Evolutionary conservation across 2,329 filamentous ascomycete genomes (phyloP).

Genomic region (Fusarium drepaniforme): DNA sequence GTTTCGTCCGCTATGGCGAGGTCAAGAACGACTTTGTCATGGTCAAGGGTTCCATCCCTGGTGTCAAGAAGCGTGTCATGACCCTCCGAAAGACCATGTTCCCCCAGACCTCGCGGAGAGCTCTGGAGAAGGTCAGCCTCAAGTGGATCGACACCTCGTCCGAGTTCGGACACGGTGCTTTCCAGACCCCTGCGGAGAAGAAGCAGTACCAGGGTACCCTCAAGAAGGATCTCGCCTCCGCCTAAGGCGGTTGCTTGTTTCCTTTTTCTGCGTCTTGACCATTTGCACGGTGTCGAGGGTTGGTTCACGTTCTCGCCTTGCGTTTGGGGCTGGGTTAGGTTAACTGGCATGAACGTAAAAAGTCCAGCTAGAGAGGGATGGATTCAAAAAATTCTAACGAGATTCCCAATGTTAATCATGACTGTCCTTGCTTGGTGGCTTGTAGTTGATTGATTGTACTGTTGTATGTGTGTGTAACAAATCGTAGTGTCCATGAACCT

Average conservation of each 20-base stretch:
- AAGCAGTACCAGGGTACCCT: constrained; percentile 96
- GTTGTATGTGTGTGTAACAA: not conserved
- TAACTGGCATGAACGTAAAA: constrained; percentile 53
- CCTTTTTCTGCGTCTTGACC: constrained; percentile 56
- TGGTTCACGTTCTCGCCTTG: constrained; percentile 51
- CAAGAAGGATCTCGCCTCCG: constrained; percentile 89
- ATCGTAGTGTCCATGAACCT: not conserved
- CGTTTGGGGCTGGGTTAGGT: constrained; percentile 52
- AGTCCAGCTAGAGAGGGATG: constrained; percentile 52
- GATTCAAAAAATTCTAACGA: constrained; percentile 49
- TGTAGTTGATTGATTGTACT: not conserved
- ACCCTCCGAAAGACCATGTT: constrained; percentile 99
- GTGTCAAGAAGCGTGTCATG: constrained; percentile 99
- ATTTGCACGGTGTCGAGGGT: constrained; percentile 70
- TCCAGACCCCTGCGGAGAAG: constrained; percentile 99
- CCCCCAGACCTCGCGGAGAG: constrained; percentile 93
- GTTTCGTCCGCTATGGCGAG: constrained; percentile 99
- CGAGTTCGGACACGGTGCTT: constrained; percentile 99
- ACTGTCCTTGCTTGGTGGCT: constrained; percentile 31
- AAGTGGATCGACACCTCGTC: constrained; percentile 99
- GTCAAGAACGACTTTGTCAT: constrained; percentile 99
- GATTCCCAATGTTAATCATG: constrained; percentile 50
- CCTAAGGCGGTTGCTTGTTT: constrained; percentile 56
- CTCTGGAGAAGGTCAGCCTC: constrained; percentile 98
- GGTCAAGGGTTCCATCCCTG: constrained; percentile 97